Evolutionary conservation across 2,329 filamentous ascomycete genomes (phyloP).

Genomic region (Venturia effusa): DNA sequence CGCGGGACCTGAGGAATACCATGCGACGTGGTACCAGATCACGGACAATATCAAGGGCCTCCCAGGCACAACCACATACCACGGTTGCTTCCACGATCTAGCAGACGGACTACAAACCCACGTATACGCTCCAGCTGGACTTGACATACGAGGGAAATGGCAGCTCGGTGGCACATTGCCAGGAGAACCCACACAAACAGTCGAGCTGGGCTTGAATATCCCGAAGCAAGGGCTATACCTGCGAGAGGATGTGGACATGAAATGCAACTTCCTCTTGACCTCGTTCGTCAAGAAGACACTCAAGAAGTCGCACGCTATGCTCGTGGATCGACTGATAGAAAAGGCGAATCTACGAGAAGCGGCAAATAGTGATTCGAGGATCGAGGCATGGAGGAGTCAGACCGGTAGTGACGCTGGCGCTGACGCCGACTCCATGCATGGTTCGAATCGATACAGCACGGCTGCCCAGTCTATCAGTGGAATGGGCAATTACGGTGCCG

Average conservation of each 20-base stretch:
- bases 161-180: constrained; percentile 60
- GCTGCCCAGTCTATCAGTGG: background rate
- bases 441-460: background rate
- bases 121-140: constrained; percentile 69
- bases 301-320: constrained; percentile 59
- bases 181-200: constrained; percentile 54
- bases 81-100: constrained; percentile 68
- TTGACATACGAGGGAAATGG: constrained; percentile 73
- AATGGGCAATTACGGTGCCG: background rate
- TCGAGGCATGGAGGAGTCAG: background rate
- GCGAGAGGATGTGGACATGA: constrained; percentile 76
- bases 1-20: constrained; percentile 58
- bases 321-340: constrained; percentile 47
- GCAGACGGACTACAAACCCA: constrained; percentile 68
- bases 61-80: constrained; percentile 64
- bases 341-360: constrained; percentile 16
- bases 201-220: constrained; percentile 55
- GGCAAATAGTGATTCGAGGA: background rate
- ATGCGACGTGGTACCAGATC: constrained; percentile 60
- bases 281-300: constrained; percentile 74
- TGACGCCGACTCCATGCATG: background rate
- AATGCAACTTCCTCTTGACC: constrained; percentile 66
- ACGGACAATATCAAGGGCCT: constrained; percentile 51
- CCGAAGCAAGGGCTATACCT: constrained; percentile 65
- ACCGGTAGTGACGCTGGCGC: background rate